Conservation (phyloP, 2,329 filamentous ascomycete genomes). For the Alternaria gaisen region DNA sequence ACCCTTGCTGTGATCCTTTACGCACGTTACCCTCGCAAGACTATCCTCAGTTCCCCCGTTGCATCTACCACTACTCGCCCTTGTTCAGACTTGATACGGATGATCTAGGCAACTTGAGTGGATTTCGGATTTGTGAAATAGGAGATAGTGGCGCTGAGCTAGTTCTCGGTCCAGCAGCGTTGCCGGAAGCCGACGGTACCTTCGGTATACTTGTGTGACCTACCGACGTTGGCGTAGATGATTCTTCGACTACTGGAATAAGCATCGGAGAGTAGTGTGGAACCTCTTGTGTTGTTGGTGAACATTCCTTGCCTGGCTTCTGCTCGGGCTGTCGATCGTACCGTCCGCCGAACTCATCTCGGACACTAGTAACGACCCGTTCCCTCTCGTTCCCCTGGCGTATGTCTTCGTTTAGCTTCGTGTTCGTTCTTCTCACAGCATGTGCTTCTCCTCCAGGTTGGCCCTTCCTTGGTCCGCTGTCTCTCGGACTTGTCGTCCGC, state of each 20-base stretch:
- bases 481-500: slow-evolving; percentile 1
- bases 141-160: slow-evolving; percentile 1
- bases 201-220: neutral
- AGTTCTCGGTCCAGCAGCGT: neutral
- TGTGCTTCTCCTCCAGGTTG: neutral
- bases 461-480: neutral
- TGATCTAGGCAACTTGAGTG: slow-evolving; percentile 11
- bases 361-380: neutral
- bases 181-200: slow-evolving; percentile 2
- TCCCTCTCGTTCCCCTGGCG: neutral
- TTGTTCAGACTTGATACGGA: slow-evolving; percentile 20
- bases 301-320: neutral
- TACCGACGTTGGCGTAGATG: neutral
- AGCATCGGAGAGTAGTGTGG: slow-evolving; percentile 10
- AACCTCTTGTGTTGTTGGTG: neutral
- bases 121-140: neutral
- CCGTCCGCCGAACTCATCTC: neutral
- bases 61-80: slow-evolving; percentile 4
- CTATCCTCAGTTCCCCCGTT: slow-evolving; percentile 2
- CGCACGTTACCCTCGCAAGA: slow-evolving; percentile 9
- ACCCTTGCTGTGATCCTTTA: slow-evolving; percentile 3
- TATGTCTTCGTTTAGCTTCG: neutral
- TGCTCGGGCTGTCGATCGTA: neutral
- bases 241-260: slow-evolving; percentile 7
- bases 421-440: neutral